Evolutionary conservation across 1,284 basidiomycete species (phyloP).

Genomic region (Moesziomyces sp.): DNA sequence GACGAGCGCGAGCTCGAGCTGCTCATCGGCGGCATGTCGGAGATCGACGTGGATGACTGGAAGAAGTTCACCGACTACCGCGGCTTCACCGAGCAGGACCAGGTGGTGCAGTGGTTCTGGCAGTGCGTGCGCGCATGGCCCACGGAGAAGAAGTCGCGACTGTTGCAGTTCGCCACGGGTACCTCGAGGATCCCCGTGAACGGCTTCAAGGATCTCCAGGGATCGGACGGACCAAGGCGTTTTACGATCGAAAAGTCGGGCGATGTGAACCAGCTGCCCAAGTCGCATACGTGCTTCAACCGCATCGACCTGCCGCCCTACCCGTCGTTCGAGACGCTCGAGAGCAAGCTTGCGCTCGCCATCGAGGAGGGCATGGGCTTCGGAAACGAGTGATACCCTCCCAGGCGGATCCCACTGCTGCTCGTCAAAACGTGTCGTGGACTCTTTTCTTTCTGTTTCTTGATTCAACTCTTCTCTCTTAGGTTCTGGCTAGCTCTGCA

Average conservation of each 20-base stretch:
- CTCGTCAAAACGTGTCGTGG: background rate
- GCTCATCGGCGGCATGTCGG: constrained; percentile 97
- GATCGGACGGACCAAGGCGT: constrained; percentile 84
- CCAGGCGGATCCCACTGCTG: too few relatives aligned
- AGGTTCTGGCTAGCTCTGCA: too few relatives aligned
- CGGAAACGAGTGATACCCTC: constrained; percentile 54
- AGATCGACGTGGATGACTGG: constrained; percentile 84
- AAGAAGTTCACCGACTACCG: constrained; percentile 75
- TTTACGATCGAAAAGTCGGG: constrained; percentile 68
- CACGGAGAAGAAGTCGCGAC: constrained; percentile 90
- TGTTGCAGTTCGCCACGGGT: constrained; percentile 93
- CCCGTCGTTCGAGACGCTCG: constrained; percentile 59
- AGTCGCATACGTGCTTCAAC: constrained; percentile 68
- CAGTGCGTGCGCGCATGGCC: constrained; percentile 96
- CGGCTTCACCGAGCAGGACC: constrained; percentile 70
- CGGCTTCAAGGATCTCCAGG: constrained; percentile 98
- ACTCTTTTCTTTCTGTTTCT: too few relatives aligned
- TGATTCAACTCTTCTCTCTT: too few relatives aligned
- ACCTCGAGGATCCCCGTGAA: constrained; percentile 97
- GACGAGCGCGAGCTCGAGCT: constrained; percentile 94
- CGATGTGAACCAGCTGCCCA: constrained; percentile 65
- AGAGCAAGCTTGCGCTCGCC: constrained; percentile 65
- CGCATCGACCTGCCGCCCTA: constrained; percentile 67
- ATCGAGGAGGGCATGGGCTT: constrained; percentile 66
- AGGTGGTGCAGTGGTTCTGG: constrained; percentile 99